Evolutionary conservation across 495 filamentous ascomycete genomes (phyloP), one percentile per base, ranked within the genome.

Genomic region (Oleoguttula mirabilis): DNA sequence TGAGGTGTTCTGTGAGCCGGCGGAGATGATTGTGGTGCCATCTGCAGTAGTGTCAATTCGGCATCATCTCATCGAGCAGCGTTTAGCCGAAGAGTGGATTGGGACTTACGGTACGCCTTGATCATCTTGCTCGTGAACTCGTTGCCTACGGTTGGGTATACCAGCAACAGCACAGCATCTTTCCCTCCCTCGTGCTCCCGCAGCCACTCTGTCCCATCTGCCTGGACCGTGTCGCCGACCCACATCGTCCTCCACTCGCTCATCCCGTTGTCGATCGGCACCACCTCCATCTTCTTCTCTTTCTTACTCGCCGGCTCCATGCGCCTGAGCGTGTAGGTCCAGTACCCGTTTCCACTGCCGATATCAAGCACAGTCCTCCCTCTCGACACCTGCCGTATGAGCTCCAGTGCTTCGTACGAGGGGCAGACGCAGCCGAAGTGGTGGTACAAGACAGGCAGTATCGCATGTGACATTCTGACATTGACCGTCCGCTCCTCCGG

Each of bases 351-450:
- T 3, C 76, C 76, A 34, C 61, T 65, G 11, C 71, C 75, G n/a
- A 77, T 44, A 44, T 77, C 76, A 15, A 65, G 54, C 23, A 78
- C 59, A 17, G 54, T 43, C 31, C 66, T 54, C 1, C 62, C 59
- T 15, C 36, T 42, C 7, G 64, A 51, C 7, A 74, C 38, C n/a
- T 62, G 50, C n/a, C 58, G 57, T 20, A 81, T 64, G 8, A 74
- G 51, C 21, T 51, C 46, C 15, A 81, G 58, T 0, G 64, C 61
- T 39, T 76, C 69, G 60, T 74, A 71, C 15, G 61, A 64, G 1
- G 76, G 76, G 10, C 68, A 66, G 5, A 69, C 67, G 61, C 76
- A 80, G 25, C 72, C 73, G 57, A 79, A 79, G 56, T 80, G 76
- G 58, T 80, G 76, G 65, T 77, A 78, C 19, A 79, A 55, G n/a